Evolutionary conservation across 495 filamentous ascomycete species (phyloP).

Genomic region (Penicillium argentinense): DNA sequence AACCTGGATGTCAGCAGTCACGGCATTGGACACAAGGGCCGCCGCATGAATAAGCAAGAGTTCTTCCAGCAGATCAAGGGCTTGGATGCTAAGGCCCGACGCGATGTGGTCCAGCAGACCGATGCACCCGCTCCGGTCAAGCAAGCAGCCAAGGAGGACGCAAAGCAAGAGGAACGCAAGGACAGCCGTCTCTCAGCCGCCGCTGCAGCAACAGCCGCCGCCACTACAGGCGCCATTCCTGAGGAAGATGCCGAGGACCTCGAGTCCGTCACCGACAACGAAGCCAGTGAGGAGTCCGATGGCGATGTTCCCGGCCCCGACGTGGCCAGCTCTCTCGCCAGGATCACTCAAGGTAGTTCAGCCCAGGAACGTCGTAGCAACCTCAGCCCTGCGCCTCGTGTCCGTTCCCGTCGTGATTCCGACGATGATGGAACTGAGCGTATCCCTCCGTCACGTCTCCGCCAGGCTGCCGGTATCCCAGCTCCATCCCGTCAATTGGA

Average conservation of each 20-base stretch:
- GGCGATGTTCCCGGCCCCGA: conserved; percentile 41
- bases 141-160: conserved; percentile 51
- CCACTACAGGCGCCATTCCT: conserved; percentile 8
- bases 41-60: conserved; percentile 85
- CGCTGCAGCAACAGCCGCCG: conserved; percentile 14
- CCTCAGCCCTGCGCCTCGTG: conserved; percentile 27
- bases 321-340: conserved; percentile 45
- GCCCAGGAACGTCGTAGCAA: conserved; percentile 52
- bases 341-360: conserved; percentile 41
- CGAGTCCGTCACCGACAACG: conserved; percentile 30
- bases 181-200: conserved; percentile 29
- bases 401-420: conserved; percentile 46
- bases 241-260: conserved; percentile 24
- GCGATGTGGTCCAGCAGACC: conserved; percentile 66
- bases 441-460: conserved; percentile 45
- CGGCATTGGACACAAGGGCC: conserved; percentile 51
- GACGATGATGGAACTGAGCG: conserved; percentile 61
- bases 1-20: conserved; percentile 29
- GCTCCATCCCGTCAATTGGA: conserved; percentile 24
- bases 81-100: conserved; percentile 74
- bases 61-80: conserved; percentile 83
- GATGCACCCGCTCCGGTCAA: conserved; percentile 61
- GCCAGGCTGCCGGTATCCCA: conserved; percentile 36
- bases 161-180: conserved; percentile 26
- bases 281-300: conserved; percentile 24